Evolutionary conservation across 345 rosid genomes (phyloP).

Genomic region (Pistacia integerrima): DNA sequence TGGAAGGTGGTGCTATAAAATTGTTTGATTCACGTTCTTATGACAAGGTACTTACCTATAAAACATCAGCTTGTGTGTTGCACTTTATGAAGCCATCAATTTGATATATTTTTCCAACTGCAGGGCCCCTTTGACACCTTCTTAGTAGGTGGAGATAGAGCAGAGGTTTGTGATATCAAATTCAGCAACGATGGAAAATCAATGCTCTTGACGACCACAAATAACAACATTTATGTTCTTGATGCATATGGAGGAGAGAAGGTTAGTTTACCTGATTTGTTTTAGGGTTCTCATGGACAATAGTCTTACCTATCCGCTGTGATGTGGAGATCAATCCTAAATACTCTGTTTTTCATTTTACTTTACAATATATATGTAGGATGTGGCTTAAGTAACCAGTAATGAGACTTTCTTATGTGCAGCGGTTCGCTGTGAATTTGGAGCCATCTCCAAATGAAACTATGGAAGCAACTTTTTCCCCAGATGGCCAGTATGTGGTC

Average conservation of each 20-base stretch:
- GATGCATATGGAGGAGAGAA: conserved; percentile 97
- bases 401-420: conserved; percentile 28
- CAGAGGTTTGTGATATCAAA: conserved; percentile 94
- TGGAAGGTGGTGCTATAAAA: conserved; percentile 99
- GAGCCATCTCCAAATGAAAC: conserved; percentile 83
- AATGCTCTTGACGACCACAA: conserved; percentile 90
- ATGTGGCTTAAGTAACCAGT: conserved; percentile 15
- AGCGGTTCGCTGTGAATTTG: conserved; percentile 90
- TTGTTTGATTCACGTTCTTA: conserved; percentile 92
- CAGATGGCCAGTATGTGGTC: conserved; percentile 91
- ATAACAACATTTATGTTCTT: conserved; percentile 79
- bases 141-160: conserved; percentile 95
- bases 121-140: conserved; percentile 98
- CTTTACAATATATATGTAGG: neutral
- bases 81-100: conserved; percentile 8
- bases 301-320: neutral
- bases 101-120: conserved; percentile 28
- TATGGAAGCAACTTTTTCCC: conserved; percentile 90
- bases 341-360: neutral
- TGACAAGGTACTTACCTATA: conserved; percentile 65
- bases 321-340: neutral
- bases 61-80: neutral
- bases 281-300: neutral
- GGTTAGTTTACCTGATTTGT: conserved; percentile 44
- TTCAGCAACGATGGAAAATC: conserved; percentile 98